These are phyloP conservation scores for Sistotremastrum suecicum DNA, from an alignment of 768 basidiomycete genomes.

Conservation along the genomic window DNA sequence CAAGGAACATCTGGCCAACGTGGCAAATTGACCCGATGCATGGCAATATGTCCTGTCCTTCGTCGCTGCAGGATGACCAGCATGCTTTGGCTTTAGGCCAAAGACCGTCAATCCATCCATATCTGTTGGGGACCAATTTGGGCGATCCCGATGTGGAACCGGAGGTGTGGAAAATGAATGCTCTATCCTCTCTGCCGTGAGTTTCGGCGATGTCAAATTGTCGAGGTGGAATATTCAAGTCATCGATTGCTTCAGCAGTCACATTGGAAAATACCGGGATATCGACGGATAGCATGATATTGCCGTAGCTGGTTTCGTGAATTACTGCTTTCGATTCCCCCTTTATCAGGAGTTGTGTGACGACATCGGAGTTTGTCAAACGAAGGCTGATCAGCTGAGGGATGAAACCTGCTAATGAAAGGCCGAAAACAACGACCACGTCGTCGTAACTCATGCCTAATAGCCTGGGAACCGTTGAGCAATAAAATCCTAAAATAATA, in stretches of 20 bases:
- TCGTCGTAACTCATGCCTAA: constrained; percentile 60
- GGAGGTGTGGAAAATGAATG: constrained; percentile 67
- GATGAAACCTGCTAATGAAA: constrained; percentile 63
- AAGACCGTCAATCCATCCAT: constrained; percentile 49
- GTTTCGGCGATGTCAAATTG: constrained; percentile 25
- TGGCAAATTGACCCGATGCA: constrained; percentile 53
- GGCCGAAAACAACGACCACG: constrained; percentile 57
- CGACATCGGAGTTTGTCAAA: constrained; percentile 57
- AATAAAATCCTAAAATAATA: constrained; percentile 4
- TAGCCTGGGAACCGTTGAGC: constrained; percentile 31
- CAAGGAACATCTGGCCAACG: constrained; percentile 65
- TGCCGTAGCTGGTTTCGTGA: constrained; percentile 27
- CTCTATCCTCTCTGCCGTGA: constrained; percentile 26
- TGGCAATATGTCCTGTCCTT: no score
- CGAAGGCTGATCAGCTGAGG: constrained; percentile 69
- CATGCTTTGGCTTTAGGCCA: constrained; percentile 35
- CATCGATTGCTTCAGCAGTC: constrained; percentile 35
- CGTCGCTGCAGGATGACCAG: no score
- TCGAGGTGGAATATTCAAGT: constrained; percentile 25
- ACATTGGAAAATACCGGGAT: constrained; percentile 26
- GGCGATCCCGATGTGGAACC: constrained; percentile 78
- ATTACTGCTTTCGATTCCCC: constrained; percentile 52
- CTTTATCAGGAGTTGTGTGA: constrained; percentile 53
- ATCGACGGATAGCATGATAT: constrained; percentile 30
- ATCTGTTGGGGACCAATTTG: constrained; percentile 61